These are phyloP conservation scores for Leishmania turanica DNA, from an alignment of 208 protist genomes.

Conservation along the genomic window DNA sequence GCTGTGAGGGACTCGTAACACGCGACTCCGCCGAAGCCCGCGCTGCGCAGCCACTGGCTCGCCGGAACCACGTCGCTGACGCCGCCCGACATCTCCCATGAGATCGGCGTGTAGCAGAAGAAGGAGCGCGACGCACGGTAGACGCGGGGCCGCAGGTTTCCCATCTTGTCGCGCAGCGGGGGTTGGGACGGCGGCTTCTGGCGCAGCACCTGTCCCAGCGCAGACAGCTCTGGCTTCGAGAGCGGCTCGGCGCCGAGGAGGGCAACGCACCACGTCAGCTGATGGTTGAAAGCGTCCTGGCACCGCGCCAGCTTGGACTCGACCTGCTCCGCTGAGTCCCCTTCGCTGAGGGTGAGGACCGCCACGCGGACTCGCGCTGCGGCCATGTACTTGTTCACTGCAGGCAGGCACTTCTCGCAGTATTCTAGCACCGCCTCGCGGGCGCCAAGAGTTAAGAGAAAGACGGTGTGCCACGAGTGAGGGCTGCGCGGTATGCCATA, in stretches of 20 bases:
- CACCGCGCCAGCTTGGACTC: conserved; percentile 65
- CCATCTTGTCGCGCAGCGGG: conserved; percentile 59
- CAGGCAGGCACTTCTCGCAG: conserved; percentile 54
- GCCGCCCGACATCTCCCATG: conserved; percentile 20
- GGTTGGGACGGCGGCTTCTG: conserved; percentile 34
- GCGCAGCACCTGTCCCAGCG: conserved; percentile 42
- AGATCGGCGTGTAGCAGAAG: conserved; percentile 64
- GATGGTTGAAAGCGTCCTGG: conserved; percentile 57
- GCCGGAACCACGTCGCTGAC: conserved; percentile 27
- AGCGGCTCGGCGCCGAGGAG: conserved; percentile 44
- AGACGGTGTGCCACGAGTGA: conserved; percentile 62
- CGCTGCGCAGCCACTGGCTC: conserved; percentile 49
- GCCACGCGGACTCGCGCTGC: conserved; percentile 64
- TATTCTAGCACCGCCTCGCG: conserved; percentile 44
- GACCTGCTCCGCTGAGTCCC: conserved; percentile 56
- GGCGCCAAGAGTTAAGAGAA: conserved; percentile 67
- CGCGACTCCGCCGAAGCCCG: conserved; percentile 29
- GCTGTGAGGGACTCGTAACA: conserved; percentile 23
- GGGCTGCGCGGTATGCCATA: conserved; percentile 48
- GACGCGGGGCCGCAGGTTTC: conserved; percentile 41
- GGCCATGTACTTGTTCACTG: conserved; percentile 65
- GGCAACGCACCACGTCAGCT: conserved; percentile 68
- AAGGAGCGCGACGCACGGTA: conserved; percentile 37
- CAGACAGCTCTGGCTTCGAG: conserved; percentile 33
- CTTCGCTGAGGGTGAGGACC: conserved; percentile 49